Conservation (phyloP, 768 basidiomycete species). For the Ramaria rubella region DNA sequence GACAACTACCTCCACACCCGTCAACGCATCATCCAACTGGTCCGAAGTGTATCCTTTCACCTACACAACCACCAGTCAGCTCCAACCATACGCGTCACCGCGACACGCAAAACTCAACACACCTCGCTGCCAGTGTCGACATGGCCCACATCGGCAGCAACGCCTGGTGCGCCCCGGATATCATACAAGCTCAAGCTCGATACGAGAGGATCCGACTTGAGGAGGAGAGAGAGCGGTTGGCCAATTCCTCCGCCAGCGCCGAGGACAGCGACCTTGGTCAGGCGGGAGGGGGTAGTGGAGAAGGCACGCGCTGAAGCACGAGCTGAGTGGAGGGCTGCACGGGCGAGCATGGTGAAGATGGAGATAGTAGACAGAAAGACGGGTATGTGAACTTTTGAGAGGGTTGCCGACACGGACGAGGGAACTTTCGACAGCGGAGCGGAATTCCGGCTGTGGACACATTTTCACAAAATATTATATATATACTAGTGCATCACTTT, state of each 20-base stretch:
- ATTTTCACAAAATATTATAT: not conserved
- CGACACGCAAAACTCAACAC: slow-evolving; percentile 24
- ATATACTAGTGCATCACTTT: not conserved
- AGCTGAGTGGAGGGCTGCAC: slow-evolving; percentile 49
- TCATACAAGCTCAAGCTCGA: slow-evolving; percentile 84
- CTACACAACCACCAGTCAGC: slow-evolving; percentile 28
- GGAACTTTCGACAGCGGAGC: not conserved
- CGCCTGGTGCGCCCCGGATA: slow-evolving; percentile 93
- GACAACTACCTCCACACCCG: slow-evolving; percentile 86
- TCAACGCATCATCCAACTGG: slow-evolving; percentile 83
- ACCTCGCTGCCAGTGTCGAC: slow-evolving; percentile 82
- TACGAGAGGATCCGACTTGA: slow-evolving; percentile 90
- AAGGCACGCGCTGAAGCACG: slow-evolving; percentile 41
- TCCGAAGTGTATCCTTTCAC: slow-evolving; percentile 78
- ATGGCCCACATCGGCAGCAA: slow-evolving; percentile 95
- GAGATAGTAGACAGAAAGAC: not conserved
- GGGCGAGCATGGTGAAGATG: slow-evolving; percentile 53
- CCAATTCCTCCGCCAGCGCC: slow-evolving; percentile 99
- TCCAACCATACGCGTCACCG: not conserved
- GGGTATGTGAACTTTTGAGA: not conserved
- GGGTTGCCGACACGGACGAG: not conserved
- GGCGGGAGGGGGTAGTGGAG: slow-evolving; percentile 64
- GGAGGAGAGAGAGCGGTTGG: slow-evolving; percentile 89
- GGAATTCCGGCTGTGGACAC: not conserved
- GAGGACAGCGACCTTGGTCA: slow-evolving; percentile 90